Conservation (phyloP, 202 grass and related monocot species). For the Dendrocalamus latiflorus region DNA sequence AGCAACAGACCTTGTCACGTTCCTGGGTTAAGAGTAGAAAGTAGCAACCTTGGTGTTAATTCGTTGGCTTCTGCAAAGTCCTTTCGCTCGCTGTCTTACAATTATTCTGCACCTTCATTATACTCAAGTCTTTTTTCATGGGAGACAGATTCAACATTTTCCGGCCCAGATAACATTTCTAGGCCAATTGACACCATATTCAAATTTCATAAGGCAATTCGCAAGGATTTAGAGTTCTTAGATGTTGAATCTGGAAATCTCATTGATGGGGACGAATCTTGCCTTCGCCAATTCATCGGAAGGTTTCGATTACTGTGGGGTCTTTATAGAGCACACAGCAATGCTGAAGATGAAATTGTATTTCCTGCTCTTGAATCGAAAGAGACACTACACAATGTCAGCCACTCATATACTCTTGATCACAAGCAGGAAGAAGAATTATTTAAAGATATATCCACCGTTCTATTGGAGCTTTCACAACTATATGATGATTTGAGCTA, state of each 20-base stretch:
- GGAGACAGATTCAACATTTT: slow-evolving; percentile 56
- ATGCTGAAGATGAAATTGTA: slow-evolving; percentile 93
- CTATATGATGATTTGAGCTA: slow-evolving; percentile 33
- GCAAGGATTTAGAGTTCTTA: slow-evolving; percentile 86
- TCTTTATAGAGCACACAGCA: slow-evolving; percentile 92
- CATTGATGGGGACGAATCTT: slow-evolving; percentile 60
- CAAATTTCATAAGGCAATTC: slow-evolving; percentile 97
- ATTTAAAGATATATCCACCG: slow-evolving; percentile 72
- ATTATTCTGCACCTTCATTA: slow-evolving; percentile 70
- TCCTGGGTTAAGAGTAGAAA: slow-evolving; percentile 69
- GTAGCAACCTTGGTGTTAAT: slow-evolving; percentile 28
- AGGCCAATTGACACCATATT: slow-evolving; percentile 94
- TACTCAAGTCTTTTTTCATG: slow-evolving; percentile 77
- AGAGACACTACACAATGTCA: slow-evolving; percentile 89
- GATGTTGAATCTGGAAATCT: slow-evolving; percentile 81
- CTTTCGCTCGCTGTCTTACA: slow-evolving; percentile 41
- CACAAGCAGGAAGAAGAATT: slow-evolving; percentile 94
- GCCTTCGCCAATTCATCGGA: slow-evolving; percentile 68
- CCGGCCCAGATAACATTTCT: slow-evolving; percentile 35
- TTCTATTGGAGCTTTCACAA: slow-evolving; percentile 64
- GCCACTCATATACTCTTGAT: slow-evolving; percentile 90
- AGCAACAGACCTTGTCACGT: slow-evolving; percentile 50
- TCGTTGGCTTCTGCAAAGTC: slow-evolving; percentile 35
- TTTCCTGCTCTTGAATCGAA: slow-evolving; percentile 98
- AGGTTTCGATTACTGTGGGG: slow-evolving; percentile 94